Evolutionary conservation across 2,329 filamentous ascomycete species (phyloP).

Genomic region (Aspergillus ochraceus): DNA sequence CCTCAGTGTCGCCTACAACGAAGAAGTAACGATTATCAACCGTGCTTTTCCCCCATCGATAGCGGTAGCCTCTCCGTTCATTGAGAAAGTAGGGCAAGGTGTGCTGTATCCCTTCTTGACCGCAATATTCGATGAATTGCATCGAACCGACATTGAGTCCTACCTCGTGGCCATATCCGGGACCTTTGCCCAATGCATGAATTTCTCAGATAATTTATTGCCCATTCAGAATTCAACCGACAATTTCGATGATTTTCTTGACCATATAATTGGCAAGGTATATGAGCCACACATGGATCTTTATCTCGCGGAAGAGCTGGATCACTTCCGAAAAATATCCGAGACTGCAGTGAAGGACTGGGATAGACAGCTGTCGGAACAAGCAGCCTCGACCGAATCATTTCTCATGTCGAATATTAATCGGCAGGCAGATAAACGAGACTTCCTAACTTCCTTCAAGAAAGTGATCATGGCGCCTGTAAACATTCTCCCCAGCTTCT

Average conservation of each 20-base stretch:
- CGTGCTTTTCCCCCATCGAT: conserved; percentile 74
- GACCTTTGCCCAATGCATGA: conserved; percentile 80
- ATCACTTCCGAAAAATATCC: conserved; percentile 75
- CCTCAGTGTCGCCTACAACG: conserved; percentile 73
- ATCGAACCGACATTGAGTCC: conserved; percentile 69
- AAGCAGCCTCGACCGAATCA: conserved; percentile 86
- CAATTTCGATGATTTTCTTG: conserved; percentile 64
- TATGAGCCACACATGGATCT: conserved; percentile 94
- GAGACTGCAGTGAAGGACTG: conserved; percentile 77
- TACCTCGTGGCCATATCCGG: conserved; percentile 87
- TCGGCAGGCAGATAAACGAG: conserved; percentile 90
- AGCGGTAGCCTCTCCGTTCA: conserved; percentile 72
- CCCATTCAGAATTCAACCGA: conserved; percentile 61
- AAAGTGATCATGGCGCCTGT: conserved; percentile 99
- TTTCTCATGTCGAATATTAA: conserved; percentile 97
- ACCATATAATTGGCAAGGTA: conserved; percentile 66
- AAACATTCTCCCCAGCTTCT: conserved; percentile 75
- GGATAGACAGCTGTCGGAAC: conserved; percentile 89
- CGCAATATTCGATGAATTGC: conserved; percentile 81
- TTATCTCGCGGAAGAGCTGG: conserved; percentile 88
- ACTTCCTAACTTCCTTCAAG: conserved; percentile 94
- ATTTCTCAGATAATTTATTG: conserved; percentile 71
- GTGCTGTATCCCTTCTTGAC: conserved; percentile 82
- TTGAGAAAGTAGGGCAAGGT: conserved; percentile 81
- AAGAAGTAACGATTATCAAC: conserved; percentile 77